phyloP scores from a whole-genome alignment of 371 early-diverging fungal species.

The Mortierella sp. region DNA sequence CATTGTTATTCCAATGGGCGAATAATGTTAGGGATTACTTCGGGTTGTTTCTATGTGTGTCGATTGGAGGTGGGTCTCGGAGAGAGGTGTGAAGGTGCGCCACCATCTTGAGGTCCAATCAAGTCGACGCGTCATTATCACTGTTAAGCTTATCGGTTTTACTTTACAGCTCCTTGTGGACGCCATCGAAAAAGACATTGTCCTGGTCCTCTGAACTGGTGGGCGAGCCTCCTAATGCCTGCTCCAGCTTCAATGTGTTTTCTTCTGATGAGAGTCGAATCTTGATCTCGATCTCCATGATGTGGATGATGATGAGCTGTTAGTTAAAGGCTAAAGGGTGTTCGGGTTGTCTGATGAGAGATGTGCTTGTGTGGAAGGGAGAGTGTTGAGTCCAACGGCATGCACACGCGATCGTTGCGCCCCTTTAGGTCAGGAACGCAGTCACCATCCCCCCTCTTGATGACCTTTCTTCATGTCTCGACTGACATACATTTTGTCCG shows the following conservation, averaged over 20 bases:
- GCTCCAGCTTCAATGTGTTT: conserved; percentile 32
- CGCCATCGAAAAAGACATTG: conserved; percentile 55
- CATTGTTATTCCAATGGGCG: background rate
- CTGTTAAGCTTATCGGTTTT: background rate
- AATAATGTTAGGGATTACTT: too few species aligned
- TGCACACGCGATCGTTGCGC: too few species aligned
- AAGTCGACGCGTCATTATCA: background rate
- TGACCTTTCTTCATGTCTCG: too few species aligned
- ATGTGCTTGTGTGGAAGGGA: background rate
- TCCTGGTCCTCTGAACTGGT: conserved; percentile 42
- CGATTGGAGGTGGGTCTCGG: background rate
- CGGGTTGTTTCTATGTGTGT: background rate
- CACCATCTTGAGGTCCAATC: background rate
- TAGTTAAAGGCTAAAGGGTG: too few species aligned
- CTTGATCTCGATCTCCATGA: conserved; percentile 58
- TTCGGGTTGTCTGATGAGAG: background rate
- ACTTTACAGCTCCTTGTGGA: conserved; percentile 38
- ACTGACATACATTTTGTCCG: too few species aligned
- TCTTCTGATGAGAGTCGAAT: conserved; percentile 42
- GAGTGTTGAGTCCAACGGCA: background rate
- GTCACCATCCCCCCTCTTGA: too few species aligned
- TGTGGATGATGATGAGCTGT: too few species aligned
- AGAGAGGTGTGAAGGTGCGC: background rate
- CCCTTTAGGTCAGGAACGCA: too few species aligned
- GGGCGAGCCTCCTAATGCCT: conserved; percentile 22